Evolutionary conservation across 2,329 filamentous ascomycete genomes (phyloP).

Genomic region (Xylariaceae sp.): DNA sequence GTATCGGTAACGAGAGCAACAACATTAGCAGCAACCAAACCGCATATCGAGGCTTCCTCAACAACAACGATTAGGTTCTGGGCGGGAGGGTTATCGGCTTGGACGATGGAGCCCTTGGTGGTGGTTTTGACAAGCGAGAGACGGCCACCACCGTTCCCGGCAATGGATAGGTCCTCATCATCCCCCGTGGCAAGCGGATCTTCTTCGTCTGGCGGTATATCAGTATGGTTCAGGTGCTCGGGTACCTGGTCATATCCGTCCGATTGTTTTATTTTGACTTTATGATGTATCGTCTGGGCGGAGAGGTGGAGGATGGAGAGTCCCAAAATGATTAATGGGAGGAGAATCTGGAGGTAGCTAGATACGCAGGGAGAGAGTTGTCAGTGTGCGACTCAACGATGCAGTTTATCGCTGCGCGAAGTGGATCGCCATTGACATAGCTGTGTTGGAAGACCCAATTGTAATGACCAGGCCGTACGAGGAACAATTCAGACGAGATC

Average conservation of each 20-base stretch:
- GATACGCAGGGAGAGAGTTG: constrained; percentile 9
- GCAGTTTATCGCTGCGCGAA: not conserved
- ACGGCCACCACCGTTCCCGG: constrained; percentile 45
- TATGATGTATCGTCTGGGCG: constrained; percentile 52
- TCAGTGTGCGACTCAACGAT: not conserved
- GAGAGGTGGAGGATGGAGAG: constrained; percentile 67
- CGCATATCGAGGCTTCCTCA: constrained; percentile 72
- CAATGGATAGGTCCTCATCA: constrained; percentile 54
- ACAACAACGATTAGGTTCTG: constrained; percentile 66
- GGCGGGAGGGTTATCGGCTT: constrained; percentile 71
- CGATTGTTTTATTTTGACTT: constrained; percentile 48
- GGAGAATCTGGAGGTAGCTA: constrained; percentile 75
- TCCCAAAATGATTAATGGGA: constrained; percentile 69
- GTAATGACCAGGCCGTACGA: not conserved
- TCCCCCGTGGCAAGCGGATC: constrained; percentile 53
- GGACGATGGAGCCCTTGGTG: constrained; percentile 61
- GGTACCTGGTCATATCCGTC: constrained; percentile 56
- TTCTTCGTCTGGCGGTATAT: constrained; percentile 45
- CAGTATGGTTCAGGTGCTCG: constrained; percentile 46
- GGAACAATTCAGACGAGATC: not conserved
- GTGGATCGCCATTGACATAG: too few species aligned
- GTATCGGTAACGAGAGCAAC: constrained; percentile 57
- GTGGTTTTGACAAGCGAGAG: constrained; percentile 57
- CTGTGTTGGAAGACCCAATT: too few species aligned
- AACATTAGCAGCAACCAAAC: constrained; percentile 66